Evolutionary conservation across 805 yeast species (phyloP).

Genomic region (Monosporozyma yasuniensis): DNA sequence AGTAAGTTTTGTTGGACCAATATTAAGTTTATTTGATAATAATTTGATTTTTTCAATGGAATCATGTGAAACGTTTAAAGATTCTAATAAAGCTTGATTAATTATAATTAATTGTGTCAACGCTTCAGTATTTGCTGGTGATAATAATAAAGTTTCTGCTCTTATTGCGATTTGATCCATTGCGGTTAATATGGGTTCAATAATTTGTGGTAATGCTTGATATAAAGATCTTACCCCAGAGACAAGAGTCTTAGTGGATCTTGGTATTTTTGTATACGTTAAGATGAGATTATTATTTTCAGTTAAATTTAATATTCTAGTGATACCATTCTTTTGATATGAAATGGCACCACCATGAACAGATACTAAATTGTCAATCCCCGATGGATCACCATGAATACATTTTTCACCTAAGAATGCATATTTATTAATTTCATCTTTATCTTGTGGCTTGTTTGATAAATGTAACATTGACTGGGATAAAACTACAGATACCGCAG

Average conservation of each 20-base stretch:
- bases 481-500: constrained; percentile 77
- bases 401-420: constrained; percentile 90
- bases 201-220: constrained; percentile 45
- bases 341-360: constrained; percentile 92
- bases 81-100: constrained; percentile 79
- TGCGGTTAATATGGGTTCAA: constrained; percentile 56
- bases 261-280: constrained; percentile 79
- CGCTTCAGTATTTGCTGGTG: neutral
- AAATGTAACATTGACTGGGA: constrained; percentile 57
- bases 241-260: constrained; percentile 79
- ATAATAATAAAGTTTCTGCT: constrained; percentile 31
- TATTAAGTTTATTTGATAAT: constrained; percentile 48
- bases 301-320: neutral
- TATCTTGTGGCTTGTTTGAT: constrained; percentile 28
- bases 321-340: constrained; percentile 48
- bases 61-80: constrained; percentile 91
- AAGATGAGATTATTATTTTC: constrained; percentile 42
- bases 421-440: constrained; percentile 71
- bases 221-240: constrained; percentile 54
- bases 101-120: constrained; percentile 54
- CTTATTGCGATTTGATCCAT: constrained; percentile 57
- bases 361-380: constrained; percentile 94
- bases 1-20: constrained; percentile 89
- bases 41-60: constrained; percentile 67
- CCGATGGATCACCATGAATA: constrained; percentile 93